Evolutionary conservation across 106 monocot species (phyloP).

Genomic region (Dioscorea dumetorum): DNA sequence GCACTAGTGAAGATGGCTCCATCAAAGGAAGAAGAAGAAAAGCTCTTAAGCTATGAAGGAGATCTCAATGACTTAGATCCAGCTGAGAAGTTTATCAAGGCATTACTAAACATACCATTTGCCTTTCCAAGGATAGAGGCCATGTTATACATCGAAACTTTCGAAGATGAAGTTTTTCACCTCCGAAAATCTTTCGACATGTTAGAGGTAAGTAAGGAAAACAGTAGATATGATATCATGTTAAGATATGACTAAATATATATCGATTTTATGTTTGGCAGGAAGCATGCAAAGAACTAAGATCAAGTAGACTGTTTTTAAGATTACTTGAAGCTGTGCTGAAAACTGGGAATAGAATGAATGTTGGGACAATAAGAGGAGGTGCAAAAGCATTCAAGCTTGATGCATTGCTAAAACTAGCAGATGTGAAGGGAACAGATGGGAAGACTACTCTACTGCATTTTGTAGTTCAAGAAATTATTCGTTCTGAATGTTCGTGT

Average conservation of each 20-base stretch:
- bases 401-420: conserved; percentile 80
- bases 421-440: conserved; percentile 85
- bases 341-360: conserved; percentile 90
- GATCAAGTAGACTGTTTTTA: conserved; percentile 76
- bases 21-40: conserved; percentile 76
- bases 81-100: conserved; percentile 63
- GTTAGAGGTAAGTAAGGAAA: conserved; percentile 42
- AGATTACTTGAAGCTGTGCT: conserved; percentile 87
- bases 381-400: conserved; percentile 94
- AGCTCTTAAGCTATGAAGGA: conserved; percentile 38
- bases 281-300: conserved; percentile 92
- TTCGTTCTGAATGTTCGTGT: conserved; percentile 31
- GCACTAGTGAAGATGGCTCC: conserved; percentile 77
- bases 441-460: conserved; percentile 92
- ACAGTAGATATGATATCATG: background rate
- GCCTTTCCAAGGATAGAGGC: conserved; percentile 66
- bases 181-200: conserved; percentile 53
- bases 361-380: conserved; percentile 82
- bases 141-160: conserved; percentile 74
- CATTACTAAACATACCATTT: conserved; percentile 40
- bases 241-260: background rate
- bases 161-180: conserved; percentile 78
- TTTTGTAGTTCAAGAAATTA: conserved; percentile 90
- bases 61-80: conserved; percentile 39
- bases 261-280: conserved; percentile 18